Evolutionary conservation across 305 asterid genomes (phyloP), one percentile per base, ranked within the genome.

Genomic region (Solanum hybrid): DNA sequence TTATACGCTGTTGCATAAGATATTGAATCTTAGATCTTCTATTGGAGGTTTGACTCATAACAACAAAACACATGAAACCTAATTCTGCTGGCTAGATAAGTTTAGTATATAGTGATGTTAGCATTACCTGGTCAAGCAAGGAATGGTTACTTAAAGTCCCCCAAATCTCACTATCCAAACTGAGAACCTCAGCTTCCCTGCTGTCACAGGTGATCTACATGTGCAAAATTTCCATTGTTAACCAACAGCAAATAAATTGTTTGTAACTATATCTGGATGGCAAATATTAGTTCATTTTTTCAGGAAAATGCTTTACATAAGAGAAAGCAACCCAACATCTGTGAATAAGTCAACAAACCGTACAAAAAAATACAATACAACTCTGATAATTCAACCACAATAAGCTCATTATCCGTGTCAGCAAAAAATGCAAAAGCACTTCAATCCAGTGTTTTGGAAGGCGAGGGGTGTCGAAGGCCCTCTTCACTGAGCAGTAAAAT

Each of bases 91-190:
- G 31, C 71, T n/a, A 60, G 66, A 78, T 60, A 64, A 79, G 29
- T 20, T 78, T 40, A 42, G 79, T 20, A 71, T 85, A 32, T 82
- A 84, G 46, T 40, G 46, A 36, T 42, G 77, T 46, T 72, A 87
- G 72, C 46, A 66, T 84, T 69, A 92, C 86, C 88, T 51, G 79
- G 88, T 88, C 69, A 20, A 42, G 86, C 13, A 90, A 90, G 37
- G 72, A 66, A 90, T 82, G 51, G 37, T 34, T 78, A 87, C 90
- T 91, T 81, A 87, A 85, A 56, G 88, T 88, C 88, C 88, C 92
- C 92, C 92, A 89, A 42, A 90, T 40, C 81, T 81, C 90, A 76
- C 88, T 66, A 75, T 91, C 91, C 92, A 92, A 91, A 88, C 92
- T 90, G 77, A 90, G 88, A 77, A 86, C 80, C 79, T 92, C 92